Percentiles rank a stretch among this genome's conserved stretches.
These are phyloP conservation scores for Geranomyces michiganensis DNA, from an alignment of 192 early-diverging fungal genomes.

Conservation along the genomic window DNA sequence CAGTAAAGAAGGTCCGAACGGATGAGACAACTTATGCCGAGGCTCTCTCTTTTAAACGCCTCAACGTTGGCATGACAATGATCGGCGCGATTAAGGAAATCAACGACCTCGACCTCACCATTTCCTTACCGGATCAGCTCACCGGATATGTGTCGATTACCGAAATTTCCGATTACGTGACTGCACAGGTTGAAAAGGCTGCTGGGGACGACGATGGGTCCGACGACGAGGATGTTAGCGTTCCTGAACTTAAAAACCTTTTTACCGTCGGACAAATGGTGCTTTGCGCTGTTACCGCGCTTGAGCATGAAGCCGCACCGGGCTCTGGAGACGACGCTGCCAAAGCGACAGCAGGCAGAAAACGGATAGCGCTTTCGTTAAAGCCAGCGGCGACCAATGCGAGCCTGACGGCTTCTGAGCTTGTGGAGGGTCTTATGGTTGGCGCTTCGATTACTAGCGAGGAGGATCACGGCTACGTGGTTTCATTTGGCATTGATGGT, in stretches of 20 bases:
- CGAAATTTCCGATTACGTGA: slow-evolving; percentile 77
- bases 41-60: slow-evolving; percentile 40
- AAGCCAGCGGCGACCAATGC: slow-evolving; percentile 79
- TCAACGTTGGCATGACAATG: slow-evolving; percentile 73
- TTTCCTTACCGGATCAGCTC: slow-evolving; percentile 85
- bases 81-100: slow-evolving; percentile 81
- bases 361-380: slow-evolving; percentile 74
- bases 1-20: slow-evolving; percentile 12
- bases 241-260: slow-evolving; percentile 69
- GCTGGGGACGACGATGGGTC: slow-evolving; percentile 63
- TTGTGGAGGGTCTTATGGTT: slow-evolving; percentile 75
- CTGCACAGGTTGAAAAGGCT: slow-evolving; percentile 69
- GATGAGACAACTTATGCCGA: slow-evolving; percentile 28
- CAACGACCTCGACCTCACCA: slow-evolving; percentile 76
- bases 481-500: slow-evolving; percentile 71
- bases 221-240: slow-evolving; percentile 49
- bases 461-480: slow-evolving; percentile 92
- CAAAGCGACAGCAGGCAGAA: slow-evolving; percentile 40
- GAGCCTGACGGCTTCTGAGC: slow-evolving; percentile 63
- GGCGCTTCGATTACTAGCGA: slow-evolving; percentile 74
- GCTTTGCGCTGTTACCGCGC: slow-evolving; percentile 67
- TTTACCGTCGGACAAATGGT: slow-evolving; percentile 88
- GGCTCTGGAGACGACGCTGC: slow-evolving; percentile 27
- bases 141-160: slow-evolving; percentile 83
- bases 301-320: slow-evolving; percentile 38